Conservation (phyloP, 2,329 filamentous ascomycete species). For the Trichoderma afroharzianum region DNA sequence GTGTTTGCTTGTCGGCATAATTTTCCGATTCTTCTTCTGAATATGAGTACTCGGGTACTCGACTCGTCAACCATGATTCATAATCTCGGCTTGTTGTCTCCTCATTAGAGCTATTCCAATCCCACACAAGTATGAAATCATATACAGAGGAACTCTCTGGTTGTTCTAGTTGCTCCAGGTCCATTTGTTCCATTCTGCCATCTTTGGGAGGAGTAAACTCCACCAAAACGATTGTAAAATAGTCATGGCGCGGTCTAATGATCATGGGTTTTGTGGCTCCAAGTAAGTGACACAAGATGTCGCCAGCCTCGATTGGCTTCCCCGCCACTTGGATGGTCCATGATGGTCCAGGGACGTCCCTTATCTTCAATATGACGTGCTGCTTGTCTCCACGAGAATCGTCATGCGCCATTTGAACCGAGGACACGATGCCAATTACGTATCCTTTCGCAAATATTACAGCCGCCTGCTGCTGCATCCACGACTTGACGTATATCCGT, state of each 20-base stretch:
- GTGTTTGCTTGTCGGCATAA: not conserved
- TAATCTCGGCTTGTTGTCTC: not conserved
- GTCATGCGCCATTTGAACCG: not conserved
- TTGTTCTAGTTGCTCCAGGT: not conserved
- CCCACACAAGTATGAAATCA: slow-evolving; percentile 5
- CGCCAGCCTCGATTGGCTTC: not conserved
- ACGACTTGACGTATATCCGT: not conserved
- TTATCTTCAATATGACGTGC: not conserved
- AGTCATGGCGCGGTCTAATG: not conserved
- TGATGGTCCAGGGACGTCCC: not conserved
- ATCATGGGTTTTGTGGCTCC: not conserved
- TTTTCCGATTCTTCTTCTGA: not conserved
- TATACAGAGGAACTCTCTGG: not conserved
- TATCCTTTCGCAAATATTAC: not conserved
- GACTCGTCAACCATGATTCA: not conserved
- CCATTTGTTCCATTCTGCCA: no score
- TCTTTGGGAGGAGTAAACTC: not conserved
- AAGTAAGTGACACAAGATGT: not conserved
- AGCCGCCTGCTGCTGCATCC: not conserved
- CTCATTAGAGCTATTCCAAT: not conserved
- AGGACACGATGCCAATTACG: not conserved
- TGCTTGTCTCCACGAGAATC: not conserved
- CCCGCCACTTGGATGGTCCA: not conserved
- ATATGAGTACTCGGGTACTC: not conserved
- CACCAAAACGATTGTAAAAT: not conserved